Evolutionary conservation across 2,329 filamentous ascomycete species (phyloP).

Genomic region (Cyphellophora europaea): DNA sequence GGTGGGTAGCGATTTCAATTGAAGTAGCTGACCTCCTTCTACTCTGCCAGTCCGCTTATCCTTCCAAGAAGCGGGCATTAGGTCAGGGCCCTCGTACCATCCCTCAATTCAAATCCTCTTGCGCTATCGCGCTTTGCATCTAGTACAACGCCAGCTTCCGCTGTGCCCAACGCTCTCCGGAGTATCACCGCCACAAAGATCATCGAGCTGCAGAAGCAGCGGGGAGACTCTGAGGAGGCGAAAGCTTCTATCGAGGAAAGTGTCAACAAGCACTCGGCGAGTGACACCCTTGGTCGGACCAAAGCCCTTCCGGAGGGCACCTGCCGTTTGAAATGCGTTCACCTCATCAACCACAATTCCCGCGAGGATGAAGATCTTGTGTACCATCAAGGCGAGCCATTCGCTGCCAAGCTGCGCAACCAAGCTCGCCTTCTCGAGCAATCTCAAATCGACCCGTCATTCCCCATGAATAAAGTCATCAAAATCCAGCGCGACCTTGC

Average conservation of each 20-base stretch:
- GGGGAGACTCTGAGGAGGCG: slow-evolving; percentile 37
- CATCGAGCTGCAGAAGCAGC: slow-evolving; percentile 45
- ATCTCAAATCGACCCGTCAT: slow-evolving; percentile 43
- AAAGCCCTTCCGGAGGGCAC: slow-evolving; percentile 28
- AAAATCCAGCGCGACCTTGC: slow-evolving; percentile 41
- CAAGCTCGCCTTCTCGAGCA: slow-evolving; percentile 45
- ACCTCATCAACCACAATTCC: slow-evolving; percentile 26
- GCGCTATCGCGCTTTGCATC: too few relatives aligned
- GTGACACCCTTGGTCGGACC: slow-evolving; percentile 24
- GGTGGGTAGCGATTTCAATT: too few relatives aligned
- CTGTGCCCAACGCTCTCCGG: slow-evolving; percentile 44
- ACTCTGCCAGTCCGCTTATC: too few relatives aligned
- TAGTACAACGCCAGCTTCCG: too few relatives aligned
- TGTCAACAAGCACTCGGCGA: slow-evolving; percentile 20
- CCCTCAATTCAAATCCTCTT: too few relatives aligned
- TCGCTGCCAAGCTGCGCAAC: slow-evolving; percentile 25
- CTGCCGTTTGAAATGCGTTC: slow-evolving; percentile 27
- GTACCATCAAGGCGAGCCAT: slow-evolving; percentile 17
- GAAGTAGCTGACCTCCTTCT: too few relatives aligned
- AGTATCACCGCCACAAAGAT: slow-evolving; percentile 49
- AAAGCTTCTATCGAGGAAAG: slow-evolving; percentile 34
- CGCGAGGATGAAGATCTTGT: slow-evolving; percentile 17
- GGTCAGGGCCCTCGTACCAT: too few relatives aligned
- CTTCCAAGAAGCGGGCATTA: too few relatives aligned
- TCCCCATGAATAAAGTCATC: slow-evolving; percentile 36